Percentiles rank a stretch among this genome's conserved stretches.
These are phyloP conservation scores for Dryas octopetala DNA, from an alignment of 306 rosid genomes.

Conservation along the genomic window DNA sequence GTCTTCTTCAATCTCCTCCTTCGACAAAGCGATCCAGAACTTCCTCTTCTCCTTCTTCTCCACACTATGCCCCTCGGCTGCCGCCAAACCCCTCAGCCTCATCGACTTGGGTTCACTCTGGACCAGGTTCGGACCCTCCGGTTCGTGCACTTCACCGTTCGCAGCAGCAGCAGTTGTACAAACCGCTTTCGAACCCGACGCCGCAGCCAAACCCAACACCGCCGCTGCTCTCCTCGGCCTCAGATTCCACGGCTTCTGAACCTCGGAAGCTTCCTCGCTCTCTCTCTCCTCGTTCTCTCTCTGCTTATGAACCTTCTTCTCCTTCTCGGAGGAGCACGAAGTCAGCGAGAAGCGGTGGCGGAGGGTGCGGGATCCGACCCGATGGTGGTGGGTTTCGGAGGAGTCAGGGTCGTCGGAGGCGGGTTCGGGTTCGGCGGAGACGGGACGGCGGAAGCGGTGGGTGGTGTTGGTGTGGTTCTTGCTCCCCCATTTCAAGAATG, in stretches of 20 bases:
- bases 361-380: slow-evolving; percentile 62
- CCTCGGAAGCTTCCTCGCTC: slow-evolving; percentile 43
- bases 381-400: slow-evolving; percentile 22
- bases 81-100: slow-evolving; percentile 62
- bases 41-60: slow-evolving; percentile 87
- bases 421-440: slow-evolving; percentile 42
- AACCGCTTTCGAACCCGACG: slow-evolving; percentile 30
- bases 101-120: slow-evolving; percentile 67
- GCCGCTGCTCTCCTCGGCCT: slow-evolving; percentile 64
- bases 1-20: slow-evolving; percentile 95
- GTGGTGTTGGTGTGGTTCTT: slow-evolving; percentile 51
- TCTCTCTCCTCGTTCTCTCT: slow-evolving; percentile 30
- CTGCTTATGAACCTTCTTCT: slow-evolving; percentile 3
- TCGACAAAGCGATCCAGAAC: slow-evolving; percentile 92
- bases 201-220: no score
- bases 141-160: slow-evolving; percentile 47
- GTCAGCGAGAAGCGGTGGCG: slow-evolving; percentile 55
- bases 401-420: slow-evolving; percentile 29
- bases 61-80: slow-evolving; percentile 36
- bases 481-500: slow-evolving; percentile 82
- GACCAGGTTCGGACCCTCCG: slow-evolving; percentile 25
- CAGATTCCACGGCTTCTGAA: slow-evolving; percentile 59
- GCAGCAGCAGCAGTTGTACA: slow-evolving; percentile 33
- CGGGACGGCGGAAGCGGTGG: slow-evolving; percentile 58
- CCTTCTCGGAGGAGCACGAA: slow-evolving; percentile 28